A percentile compares a stretch with the other conserved stretches of the same genome.
Evolutionary conservation across 2,329 filamentous ascomycete species (phyloP).

Genomic region (Nemania serpens): DNA sequence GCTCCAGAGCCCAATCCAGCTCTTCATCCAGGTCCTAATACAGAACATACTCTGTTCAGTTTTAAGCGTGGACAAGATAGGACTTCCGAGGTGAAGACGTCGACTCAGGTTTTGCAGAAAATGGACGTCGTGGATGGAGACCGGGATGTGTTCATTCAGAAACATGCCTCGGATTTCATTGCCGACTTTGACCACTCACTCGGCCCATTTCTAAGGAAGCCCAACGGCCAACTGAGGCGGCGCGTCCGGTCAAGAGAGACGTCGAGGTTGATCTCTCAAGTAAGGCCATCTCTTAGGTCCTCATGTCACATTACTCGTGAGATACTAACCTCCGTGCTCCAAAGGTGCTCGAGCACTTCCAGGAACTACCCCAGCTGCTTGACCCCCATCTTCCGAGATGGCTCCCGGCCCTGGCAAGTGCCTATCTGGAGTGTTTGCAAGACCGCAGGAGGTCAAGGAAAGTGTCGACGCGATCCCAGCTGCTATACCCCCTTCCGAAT

Average conservation of each 20-base stretch:
- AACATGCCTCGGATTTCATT: conserved; percentile 62
- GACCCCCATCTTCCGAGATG: conserved; percentile 80
- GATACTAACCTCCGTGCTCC: conserved; percentile 35
- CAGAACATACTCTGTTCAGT: neutral
- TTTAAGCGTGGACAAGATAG: neutral
- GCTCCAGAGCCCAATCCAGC: neutral
- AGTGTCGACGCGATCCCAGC: conserved; percentile 45
- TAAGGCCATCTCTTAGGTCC: conserved; percentile 34
- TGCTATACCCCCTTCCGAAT: conserved; percentile 62
- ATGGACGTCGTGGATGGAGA: conserved; percentile 68
- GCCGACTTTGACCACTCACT: conserved; percentile 61
- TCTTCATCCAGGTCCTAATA: neutral
- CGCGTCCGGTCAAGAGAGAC: conserved; percentile 57
- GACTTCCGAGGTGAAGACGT: neutral
- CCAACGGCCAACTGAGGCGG: conserved; percentile 53
- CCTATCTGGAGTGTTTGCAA: conserved; percentile 72
- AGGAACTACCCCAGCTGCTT: conserved; percentile 92
- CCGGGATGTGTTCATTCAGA: conserved; percentile 65
- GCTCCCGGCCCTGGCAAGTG: conserved; percentile 73
- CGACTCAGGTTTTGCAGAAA: neutral
- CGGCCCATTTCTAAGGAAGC: conserved; percentile 56
- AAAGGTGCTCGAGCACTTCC: conserved; percentile 79
- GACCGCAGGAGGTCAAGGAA: conserved; percentile 49
- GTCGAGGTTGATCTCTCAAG: conserved; percentile 52
- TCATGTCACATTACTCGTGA: neutral